A percentile compares a stretch with the other conserved stretches of the same genome.
Evolutionary conservation across 2,329 filamentous ascomycete species (phyloP).

Genomic region (Mollisiaceae sp.): DNA sequence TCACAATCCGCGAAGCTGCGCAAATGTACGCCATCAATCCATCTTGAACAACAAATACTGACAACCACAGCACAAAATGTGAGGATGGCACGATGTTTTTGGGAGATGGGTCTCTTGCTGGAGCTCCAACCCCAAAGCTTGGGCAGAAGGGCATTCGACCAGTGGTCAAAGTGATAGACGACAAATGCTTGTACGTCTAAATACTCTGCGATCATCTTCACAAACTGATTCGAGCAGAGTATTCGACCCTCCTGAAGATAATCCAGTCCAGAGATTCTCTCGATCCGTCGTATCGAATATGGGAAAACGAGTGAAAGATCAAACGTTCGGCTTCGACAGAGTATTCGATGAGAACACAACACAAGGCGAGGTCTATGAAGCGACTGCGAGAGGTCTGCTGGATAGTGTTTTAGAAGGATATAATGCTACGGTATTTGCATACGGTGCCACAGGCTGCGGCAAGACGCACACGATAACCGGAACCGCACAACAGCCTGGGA

Average conservation of each 20-base stretch:
- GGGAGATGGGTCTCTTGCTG: conserved; percentile 96
- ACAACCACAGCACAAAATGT: conserved; percentile 49
- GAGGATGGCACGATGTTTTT: conserved; percentile 92
- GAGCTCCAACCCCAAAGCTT: conserved; percentile 81
- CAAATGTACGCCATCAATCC: conserved; percentile 66
- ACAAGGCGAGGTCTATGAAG: conserved; percentile 93
- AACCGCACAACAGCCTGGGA: conserved; percentile 89
- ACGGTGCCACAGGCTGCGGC: conserved; percentile 95
- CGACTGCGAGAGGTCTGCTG: conserved; percentile 85
- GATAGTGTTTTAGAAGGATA: conserved; percentile 97
- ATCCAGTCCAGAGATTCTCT: conserved; percentile 85
- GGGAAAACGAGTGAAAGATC: conserved; percentile 94
- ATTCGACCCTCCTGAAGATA: conserved; percentile 97
- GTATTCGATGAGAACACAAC: conserved; percentile 96
- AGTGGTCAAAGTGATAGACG: conserved; percentile 95
- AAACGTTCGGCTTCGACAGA: conserved; percentile 94
- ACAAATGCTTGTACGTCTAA: conserved; percentile 83
- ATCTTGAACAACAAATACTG: conserved; percentile 21
- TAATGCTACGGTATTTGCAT: conserved; percentile 98
- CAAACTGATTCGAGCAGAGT: conserved; percentile 61
- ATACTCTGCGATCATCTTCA: not conserved
- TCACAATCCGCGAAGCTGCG: conserved; percentile 90
- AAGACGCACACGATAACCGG: conserved; percentile 98
- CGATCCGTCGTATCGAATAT: conserved; percentile 76
- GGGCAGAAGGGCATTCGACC: conserved; percentile 84